These are phyloP conservation scores for Pythium pyrilobum DNA, from an alignment of 352 stramenopile genomes.

Conservation along the genomic window DNA sequence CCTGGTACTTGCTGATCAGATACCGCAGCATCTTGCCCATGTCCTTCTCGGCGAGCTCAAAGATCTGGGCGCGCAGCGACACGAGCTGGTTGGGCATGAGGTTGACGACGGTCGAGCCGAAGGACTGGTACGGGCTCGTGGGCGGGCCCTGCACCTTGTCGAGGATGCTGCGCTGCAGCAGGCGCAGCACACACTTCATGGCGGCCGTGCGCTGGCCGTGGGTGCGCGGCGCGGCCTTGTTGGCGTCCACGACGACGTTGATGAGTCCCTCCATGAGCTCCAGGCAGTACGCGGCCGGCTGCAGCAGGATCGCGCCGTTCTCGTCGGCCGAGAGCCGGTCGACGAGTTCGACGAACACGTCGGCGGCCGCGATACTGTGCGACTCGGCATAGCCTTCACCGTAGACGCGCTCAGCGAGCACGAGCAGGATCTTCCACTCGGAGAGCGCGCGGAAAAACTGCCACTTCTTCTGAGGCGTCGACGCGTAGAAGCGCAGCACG, in stretches of 20 bases:
- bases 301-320: constrained; percentile 84
- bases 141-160: constrained; percentile 76
- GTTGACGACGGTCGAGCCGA: constrained; percentile 81
- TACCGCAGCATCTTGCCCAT: constrained; percentile 66
- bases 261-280: constrained; percentile 84
- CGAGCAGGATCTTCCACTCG: constrained; percentile 86
- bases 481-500: constrained; percentile 61
- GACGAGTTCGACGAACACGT: constrained; percentile 86
- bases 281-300: constrained; percentile 76
- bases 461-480: constrained; percentile 80
- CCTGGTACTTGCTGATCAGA: constrained; percentile 70
- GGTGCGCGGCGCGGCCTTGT: constrained; percentile 17
- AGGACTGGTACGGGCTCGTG: constrained; percentile 82
- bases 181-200: constrained; percentile 77
- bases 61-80: constrained; percentile 66
- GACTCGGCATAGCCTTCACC: constrained; percentile 48
- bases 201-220: constrained; percentile 70
- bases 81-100: constrained; percentile 77
- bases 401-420: constrained; percentile 79
- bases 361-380: constrained; percentile 76
- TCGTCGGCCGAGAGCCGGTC: constrained; percentile 85
- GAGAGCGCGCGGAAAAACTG: constrained; percentile 80
- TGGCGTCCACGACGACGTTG: constrained; percentile 38
- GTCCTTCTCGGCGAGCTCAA: constrained; percentile 56
- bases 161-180: constrained; percentile 69